Percentiles rank a stretch among this genome's conserved stretches.
These are phyloP conservation scores for Lactifluus echinatus DNA, from an alignment of 768 basidiomycete genomes.

Conservation along the genomic window DNA sequence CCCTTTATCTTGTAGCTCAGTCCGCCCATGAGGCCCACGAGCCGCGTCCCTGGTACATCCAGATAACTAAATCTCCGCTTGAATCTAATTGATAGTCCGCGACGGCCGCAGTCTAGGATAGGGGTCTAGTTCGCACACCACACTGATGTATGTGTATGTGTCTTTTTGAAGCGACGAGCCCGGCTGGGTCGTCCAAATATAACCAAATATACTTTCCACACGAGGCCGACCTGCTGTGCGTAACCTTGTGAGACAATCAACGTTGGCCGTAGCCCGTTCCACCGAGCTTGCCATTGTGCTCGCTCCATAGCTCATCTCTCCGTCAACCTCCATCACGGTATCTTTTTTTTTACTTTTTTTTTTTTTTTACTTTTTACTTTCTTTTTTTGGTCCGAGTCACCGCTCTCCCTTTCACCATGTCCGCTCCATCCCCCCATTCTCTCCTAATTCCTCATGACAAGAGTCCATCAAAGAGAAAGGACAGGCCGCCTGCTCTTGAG, in stretches of 20 bases:
- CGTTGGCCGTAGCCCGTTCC: slow-evolving; percentile 15
- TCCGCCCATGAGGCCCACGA: not conserved
- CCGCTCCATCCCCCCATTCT: slow-evolving; percentile 26
- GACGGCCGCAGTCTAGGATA: slow-evolving; percentile 1
- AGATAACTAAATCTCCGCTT: slow-evolving; percentile 1
- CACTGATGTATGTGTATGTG: too few species aligned
- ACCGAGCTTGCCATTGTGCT: slow-evolving; percentile 21
- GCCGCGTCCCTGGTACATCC: not conserved
- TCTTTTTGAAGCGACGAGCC: too few species aligned
- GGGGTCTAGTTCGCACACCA: too few species aligned
- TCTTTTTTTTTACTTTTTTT: slow-evolving; percentile 22
- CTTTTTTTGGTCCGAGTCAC: slow-evolving; percentile 23
- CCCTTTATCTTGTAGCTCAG: slow-evolving; percentile 16
- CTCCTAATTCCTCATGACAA: slow-evolving; percentile 28
- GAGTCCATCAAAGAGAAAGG: slow-evolving; percentile 36
- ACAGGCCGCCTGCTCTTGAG: slow-evolving; percentile 46
- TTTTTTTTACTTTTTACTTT: slow-evolving; percentile 17
- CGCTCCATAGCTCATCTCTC: slow-evolving; percentile 14
- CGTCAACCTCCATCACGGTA: not conserved
- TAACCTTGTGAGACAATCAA: not conserved
- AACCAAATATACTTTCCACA: slow-evolving; percentile 8
- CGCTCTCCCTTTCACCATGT: slow-evolving; percentile 34
- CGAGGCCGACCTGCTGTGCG: slow-evolving; percentile 2
- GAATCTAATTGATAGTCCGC: not conserved
- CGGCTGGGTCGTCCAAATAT: too few species aligned